Percentiles rank a stretch among this genome's conserved stretches.
phyloP scores from a whole-genome alignment of 345 rosid species.

The Pistacia vera region DNA sequence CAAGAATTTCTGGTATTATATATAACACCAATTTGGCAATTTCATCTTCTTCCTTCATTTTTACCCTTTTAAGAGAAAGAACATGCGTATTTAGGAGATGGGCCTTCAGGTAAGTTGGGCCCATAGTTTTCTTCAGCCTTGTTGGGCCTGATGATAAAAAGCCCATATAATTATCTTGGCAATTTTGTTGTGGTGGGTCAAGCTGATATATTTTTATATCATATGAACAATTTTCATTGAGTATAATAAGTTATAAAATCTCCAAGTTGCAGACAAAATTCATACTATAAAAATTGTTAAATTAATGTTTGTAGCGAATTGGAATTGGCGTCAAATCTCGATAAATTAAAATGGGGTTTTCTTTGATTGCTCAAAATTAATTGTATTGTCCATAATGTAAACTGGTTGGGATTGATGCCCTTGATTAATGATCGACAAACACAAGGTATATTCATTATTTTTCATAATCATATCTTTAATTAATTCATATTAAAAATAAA shows the following conservation, averaged over 20 bases:
- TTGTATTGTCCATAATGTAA: not conserved
- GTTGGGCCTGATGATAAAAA: no score
- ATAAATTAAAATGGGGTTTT: slow-evolving; percentile 1
- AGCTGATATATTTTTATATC: not conserved
- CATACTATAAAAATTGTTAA: not conserved
- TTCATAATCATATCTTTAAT: not conserved
- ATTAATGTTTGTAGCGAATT: not conserved
- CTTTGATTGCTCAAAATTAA: not conserved
- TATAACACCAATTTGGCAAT: no score
- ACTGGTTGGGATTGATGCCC: not conserved
- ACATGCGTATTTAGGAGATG: no score
- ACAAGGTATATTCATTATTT: not conserved
- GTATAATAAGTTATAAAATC: not conserved
- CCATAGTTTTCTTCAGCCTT: no score
- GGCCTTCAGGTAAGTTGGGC: no score
- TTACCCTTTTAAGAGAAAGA: no score
- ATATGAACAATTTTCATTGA: slow-evolving; percentile 3
- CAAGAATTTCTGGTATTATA: no score
- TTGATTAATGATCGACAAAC: not conserved
- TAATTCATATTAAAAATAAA: no score
- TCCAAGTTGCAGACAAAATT: slow-evolving; percentile 5
- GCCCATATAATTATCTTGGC: no score
- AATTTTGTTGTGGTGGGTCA: no score
- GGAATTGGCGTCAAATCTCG: not conserved
- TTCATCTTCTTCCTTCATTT: no score